Base-by-base conservation (phyloP, 2,329 filamentous ascomycete species). In the Trichoderma sp. region DNA sequence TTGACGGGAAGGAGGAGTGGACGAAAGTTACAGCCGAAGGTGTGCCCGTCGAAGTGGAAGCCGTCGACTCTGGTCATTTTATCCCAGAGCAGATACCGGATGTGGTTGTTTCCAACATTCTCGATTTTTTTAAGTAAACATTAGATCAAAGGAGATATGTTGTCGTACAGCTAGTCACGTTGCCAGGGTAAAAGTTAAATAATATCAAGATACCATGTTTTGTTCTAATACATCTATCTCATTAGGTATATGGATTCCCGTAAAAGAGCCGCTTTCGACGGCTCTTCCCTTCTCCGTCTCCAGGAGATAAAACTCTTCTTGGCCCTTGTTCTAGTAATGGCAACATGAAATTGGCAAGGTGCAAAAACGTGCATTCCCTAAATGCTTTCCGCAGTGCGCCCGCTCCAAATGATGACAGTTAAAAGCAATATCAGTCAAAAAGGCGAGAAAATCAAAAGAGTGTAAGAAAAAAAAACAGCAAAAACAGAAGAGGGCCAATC, bases 1-100 rank as follows among this genome's bases (percentile, higher is more conserved):
- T 86, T 77, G 81, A 87, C 76, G 82, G 84, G 8, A 66, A 85
- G 3, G 77, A 78, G 23, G 86, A 88, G 74, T 90, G 88, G 88
- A 80, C 73, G 64, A 82, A 81, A 64, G 85, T 89, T 15, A 77
- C 79, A 11, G 79, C 77, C 6, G 74, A 78, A 1, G 78, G 77
- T 0, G 78, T 82, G 6, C 9, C 55, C 1, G 83, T 86, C 0
- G 74, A 78, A 8, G 85, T 85, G 0, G 78, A 82, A 39, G 79
- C 76, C 3, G 80, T 88, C 8, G 80, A 85, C 20, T 82, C 84
- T 17, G 83, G 85, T 0, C 84, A 87, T 75, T 86, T 85, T 73
- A 82, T 86, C 28, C 81, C 86, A 1, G 88, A 90, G 74, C 83
- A 89, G 72, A 79, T 79, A 30, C 86, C 87, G 0, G 82, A 83